phyloP scores from a whole-genome alignment of 306 rosid genomes.

The Alnus rubra region DNA sequence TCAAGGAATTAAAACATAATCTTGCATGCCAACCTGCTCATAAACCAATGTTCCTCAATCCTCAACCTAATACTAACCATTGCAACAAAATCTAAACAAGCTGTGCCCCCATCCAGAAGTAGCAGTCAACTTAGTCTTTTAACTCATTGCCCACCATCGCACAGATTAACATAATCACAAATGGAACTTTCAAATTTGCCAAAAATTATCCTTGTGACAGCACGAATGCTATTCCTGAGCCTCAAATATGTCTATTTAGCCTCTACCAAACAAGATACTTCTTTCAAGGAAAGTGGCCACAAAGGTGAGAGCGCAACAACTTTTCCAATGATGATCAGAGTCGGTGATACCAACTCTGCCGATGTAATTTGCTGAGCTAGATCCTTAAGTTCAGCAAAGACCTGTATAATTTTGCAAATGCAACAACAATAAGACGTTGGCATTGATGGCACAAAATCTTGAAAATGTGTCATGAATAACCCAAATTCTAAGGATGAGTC shows the following conservation, averaged over 20 bases:
- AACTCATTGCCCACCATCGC: neutral
- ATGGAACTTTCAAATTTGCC: neutral
- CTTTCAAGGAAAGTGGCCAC: slow-evolving; percentile 59
- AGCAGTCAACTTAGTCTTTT: neutral
- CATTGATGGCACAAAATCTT: slow-evolving; percentile 2
- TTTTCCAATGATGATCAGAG: slow-evolving; percentile 82
- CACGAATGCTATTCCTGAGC: neutral
- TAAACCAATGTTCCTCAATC: neutral
- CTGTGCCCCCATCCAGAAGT: neutral
- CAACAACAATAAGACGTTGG: slow-evolving; percentile 19
- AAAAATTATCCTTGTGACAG: neutral
- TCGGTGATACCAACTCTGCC: slow-evolving; percentile 71
- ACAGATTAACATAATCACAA: neutral
- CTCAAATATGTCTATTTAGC: slow-evolving; percentile 26
- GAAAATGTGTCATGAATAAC: neutral
- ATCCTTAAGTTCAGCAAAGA: slow-evolving; percentile 76
- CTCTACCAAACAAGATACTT: slow-evolving; percentile 52
- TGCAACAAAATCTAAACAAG: neutral
- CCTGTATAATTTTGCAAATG: slow-evolving; percentile 50
- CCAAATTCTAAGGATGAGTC: neutral
- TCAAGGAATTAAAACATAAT: neutral
- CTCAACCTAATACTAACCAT: neutral
- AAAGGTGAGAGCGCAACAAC: slow-evolving; percentile 85
- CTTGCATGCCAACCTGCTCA: neutral
- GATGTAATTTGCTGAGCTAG: slow-evolving; percentile 63